Percentiles rank a stretch among this genome's conserved stretches.
Evolutionary conservation across 1,284 basidiomycete genomes (phyloP).

Genomic region (Somion occarium): DNA sequence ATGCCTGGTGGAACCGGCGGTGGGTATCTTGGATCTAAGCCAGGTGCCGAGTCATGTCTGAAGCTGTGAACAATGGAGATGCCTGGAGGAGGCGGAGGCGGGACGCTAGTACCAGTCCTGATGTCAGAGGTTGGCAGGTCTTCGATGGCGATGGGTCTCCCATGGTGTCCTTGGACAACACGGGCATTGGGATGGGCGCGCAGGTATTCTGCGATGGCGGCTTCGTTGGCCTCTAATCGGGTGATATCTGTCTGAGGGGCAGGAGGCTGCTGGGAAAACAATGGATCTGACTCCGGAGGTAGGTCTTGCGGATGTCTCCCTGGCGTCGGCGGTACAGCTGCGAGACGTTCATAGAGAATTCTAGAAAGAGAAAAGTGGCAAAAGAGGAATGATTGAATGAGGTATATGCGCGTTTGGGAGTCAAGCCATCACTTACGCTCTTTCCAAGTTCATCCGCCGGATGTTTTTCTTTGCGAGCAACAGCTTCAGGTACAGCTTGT

Average conservation of each 20-base stretch:
- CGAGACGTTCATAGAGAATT: constrained; percentile 73
- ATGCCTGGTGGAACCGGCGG: constrained; percentile 40
- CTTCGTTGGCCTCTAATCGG: constrained; percentile 35
- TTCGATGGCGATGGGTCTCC: constrained; percentile 40
- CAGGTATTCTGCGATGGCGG: constrained; percentile 39
- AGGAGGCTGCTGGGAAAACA: constrained; percentile 20
- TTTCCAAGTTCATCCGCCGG: constrained; percentile 83
- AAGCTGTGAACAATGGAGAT: constrained; percentile 26
- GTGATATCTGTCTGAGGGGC: constrained; percentile 31
- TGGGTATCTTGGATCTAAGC: constrained; percentile 41
- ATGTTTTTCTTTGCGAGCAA: constrained; percentile 81
- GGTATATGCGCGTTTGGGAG: neutral
- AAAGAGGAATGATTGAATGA: neutral
- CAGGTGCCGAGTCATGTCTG: constrained; percentile 33
- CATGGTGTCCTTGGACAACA: constrained; percentile 39
- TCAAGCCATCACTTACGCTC: constrained; percentile 64
- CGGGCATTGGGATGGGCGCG: constrained; percentile 41
- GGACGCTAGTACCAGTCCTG: constrained; percentile 7
- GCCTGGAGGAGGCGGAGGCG: constrained; percentile 35
- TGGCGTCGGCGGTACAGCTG: constrained; percentile 51
- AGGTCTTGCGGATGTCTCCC: constrained; percentile 30
- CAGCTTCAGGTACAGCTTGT: constrained; percentile 80
- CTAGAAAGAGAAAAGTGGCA: constrained; percentile 31
- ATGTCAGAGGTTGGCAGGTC: constrained; percentile 37
- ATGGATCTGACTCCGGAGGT: constrained; percentile 23